phyloP scores from a whole-genome alignment of 345 rosid species.

The Populus alba region DNA sequence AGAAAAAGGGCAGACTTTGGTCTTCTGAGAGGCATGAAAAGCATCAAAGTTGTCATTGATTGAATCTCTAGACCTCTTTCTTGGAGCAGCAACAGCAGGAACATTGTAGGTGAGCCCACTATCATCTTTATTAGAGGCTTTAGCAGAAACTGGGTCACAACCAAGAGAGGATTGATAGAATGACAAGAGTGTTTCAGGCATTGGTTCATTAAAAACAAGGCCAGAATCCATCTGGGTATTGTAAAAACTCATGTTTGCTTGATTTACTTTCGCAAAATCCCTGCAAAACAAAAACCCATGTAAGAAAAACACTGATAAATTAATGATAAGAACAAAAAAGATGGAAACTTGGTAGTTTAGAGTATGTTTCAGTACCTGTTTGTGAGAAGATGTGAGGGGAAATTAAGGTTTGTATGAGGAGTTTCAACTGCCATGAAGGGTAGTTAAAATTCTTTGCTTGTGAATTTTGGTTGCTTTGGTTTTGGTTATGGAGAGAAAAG shows the following conservation, averaged over 20 bases:
- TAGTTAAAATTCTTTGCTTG: slow-evolving; percentile 18
- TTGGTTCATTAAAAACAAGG: slow-evolving; percentile 24
- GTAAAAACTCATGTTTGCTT: slow-evolving; percentile 31
- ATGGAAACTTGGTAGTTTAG: neutral
- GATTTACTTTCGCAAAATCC: slow-evolving; percentile 39
- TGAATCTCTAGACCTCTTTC: slow-evolving; percentile 49
- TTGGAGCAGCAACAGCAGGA: slow-evolving; percentile 19
- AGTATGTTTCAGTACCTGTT: slow-evolving; percentile 26
- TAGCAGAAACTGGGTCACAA: slow-evolving; percentile 36
- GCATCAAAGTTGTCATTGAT: slow-evolving; percentile 22
- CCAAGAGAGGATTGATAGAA: slow-evolving; percentile 35
- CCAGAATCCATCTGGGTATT: slow-evolving; percentile 39
- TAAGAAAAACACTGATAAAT: neutral
- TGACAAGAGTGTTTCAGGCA: slow-evolving; percentile 26
- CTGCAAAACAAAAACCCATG: slow-evolving; percentile 26
- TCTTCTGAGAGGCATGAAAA: slow-evolving; percentile 35
- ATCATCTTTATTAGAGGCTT: slow-evolving; percentile 43
- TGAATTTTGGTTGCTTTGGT: slow-evolving; percentile 16
- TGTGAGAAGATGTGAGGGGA: slow-evolving; percentile 41
- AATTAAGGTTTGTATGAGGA: slow-evolving; percentile 33
- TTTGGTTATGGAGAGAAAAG: slow-evolving; percentile 14
- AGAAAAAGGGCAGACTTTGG: slow-evolving; percentile 25
- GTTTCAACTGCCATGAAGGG: slow-evolving; percentile 57
- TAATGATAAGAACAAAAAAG: neutral
- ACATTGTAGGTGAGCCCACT: slow-evolving; percentile 54